Evolutionary conservation across 345 rosid species (phyloP).

Genomic region (Heritiera littoralis): DNA sequence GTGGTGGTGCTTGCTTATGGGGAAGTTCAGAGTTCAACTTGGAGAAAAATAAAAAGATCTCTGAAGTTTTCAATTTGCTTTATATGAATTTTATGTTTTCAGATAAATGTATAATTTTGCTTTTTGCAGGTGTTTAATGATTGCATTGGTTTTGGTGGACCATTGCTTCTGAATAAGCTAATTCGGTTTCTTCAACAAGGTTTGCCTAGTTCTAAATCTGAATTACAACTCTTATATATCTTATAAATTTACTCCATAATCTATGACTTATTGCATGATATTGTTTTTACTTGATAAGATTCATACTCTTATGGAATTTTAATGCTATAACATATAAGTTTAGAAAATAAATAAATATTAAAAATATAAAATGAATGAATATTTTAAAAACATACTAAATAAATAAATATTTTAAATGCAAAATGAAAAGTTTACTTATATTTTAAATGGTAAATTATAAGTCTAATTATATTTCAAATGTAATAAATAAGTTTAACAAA

Average conservation of each 20-base stretch:
- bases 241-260: background rate
- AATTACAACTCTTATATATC: background rate
- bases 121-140: slow-evolving; percentile 73
- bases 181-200: slow-evolving; percentile 84
- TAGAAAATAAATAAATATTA: too few species aligned
- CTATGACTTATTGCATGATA: background rate
- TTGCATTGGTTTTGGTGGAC: slow-evolving; percentile 77
- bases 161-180: slow-evolving; percentile 79
- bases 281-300: too few species aligned
- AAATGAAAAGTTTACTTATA: too few species aligned
- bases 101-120: background rate
- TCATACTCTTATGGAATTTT: too few species aligned
- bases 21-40: background rate
- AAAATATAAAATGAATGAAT: too few species aligned
- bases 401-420: too few species aligned
- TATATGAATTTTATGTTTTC: slow-evolving; percentile 5
- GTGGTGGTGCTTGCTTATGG: background rate
- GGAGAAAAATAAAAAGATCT: background rate
- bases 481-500: too few species aligned
- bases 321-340: too few species aligned
- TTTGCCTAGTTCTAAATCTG: slow-evolving; percentile 28
- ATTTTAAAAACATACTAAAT: too few species aligned
- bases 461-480: too few species aligned
- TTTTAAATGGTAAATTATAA: too few species aligned
- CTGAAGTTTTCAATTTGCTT: slow-evolving; percentile 14